phyloP scores from a whole-genome alignment of 148 eudicot genomes.

The Heliosperma pusillum region DNA sequence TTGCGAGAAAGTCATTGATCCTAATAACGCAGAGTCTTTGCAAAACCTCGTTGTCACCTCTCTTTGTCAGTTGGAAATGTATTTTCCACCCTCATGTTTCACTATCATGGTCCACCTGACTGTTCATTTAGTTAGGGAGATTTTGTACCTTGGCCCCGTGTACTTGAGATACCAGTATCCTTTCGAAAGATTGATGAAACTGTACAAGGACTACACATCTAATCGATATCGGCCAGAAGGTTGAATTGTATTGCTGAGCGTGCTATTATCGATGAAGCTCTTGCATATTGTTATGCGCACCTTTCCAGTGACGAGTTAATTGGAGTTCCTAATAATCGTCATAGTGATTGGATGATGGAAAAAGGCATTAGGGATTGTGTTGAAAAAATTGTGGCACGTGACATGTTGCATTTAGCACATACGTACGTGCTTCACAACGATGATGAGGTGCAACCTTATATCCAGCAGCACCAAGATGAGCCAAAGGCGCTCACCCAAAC shows the following conservation, averaged over 20 bases:
- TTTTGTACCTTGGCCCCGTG: not conserved
- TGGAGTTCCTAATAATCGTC: not conserved
- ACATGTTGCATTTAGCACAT: not conserved
- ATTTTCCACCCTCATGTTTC: constrained; percentile 10
- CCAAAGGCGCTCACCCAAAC: not conserved
- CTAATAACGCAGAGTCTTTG: not conserved
- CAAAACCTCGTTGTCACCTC: not conserved
- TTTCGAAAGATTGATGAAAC: not conserved
- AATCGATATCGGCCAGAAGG: constrained; percentile 1
- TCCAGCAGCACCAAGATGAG: not conserved
- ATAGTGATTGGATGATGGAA: too few species aligned
- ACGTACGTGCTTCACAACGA: not conserved
- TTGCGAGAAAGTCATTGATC: constrained; percentile 7
- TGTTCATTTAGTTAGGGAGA: constrained; percentile 1
- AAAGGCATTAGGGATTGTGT: too few species aligned
- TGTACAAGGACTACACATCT: not conserved
- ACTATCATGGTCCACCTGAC: constrained; percentile 4
- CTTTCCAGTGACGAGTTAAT: not conserved
- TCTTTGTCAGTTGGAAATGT: constrained; percentile 1
- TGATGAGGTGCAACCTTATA: not conserved
- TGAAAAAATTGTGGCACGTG: not conserved
- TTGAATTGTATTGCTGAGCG: not conserved
- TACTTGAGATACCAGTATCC: constrained; percentile 7
- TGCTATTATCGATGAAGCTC: not conserved
- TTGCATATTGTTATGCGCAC: not conserved